Evolutionary conservation across 495 filamentous ascomycete species (phyloP).

Genomic region (Lentithecium fluviatile): DNA sequence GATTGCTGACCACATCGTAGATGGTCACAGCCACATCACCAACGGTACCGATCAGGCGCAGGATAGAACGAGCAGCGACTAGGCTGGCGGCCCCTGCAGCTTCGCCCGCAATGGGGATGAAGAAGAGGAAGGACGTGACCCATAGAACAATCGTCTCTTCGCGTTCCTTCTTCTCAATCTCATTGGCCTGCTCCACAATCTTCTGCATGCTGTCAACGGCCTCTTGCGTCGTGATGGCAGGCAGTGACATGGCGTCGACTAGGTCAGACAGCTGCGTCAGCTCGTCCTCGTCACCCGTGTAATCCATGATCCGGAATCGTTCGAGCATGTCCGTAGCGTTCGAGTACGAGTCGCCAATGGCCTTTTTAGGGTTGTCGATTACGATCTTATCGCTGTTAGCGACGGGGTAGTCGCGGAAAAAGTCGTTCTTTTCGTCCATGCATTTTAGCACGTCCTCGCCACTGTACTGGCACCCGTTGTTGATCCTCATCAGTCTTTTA

Average conservation of each 20-base stretch:
- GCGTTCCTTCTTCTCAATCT: conserved; percentile 16
- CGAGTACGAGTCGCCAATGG: conserved; percentile 9
- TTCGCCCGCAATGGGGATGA: conserved; percentile 16
- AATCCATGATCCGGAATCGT: neutral
- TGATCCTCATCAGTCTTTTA: neutral
- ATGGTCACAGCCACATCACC: conserved; percentile 15
- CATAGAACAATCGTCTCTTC: conserved; percentile 10
- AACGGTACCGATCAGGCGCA: conserved; percentile 1
- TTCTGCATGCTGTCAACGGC: conserved; percentile 17
- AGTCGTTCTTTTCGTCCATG: neutral
- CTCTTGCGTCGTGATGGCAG: conserved; percentile 4
- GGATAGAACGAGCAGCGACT: neutral
- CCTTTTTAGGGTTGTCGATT: conserved; percentile 18
- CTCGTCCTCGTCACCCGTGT: neutral
- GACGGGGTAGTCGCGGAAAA: conserved; percentile 13
- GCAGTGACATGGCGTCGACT: conserved; percentile 15
- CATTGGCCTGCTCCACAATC: conserved; percentile 13
- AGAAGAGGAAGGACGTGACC: conserved; percentile 13
- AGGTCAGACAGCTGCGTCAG: neutral
- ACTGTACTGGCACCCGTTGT: conserved; percentile 8
- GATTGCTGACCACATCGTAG: conserved; percentile 20
- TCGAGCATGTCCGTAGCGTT: conserved; percentile 10
- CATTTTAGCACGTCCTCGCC: conserved; percentile 1
- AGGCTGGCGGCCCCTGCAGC: conserved; percentile 7
- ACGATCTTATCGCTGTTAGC: conserved; percentile 8